Base-by-base conservation (phyloP, 192 early-diverging fungal species). In the Geranomyces variabilis region DNA sequence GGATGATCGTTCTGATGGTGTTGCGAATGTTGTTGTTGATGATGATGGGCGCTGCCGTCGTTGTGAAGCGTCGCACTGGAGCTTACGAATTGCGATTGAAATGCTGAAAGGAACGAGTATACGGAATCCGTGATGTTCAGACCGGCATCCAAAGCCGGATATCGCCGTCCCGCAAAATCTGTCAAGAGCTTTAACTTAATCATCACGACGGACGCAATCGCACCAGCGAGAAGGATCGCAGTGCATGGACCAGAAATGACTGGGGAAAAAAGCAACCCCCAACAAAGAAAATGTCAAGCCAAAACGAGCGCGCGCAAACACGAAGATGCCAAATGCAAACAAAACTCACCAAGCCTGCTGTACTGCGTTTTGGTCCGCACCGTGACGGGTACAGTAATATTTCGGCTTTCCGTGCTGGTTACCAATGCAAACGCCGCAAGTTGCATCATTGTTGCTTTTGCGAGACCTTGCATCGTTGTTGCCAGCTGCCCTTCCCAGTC, bases 121-220 rank as follows among this genome's bases (percentile, higher is more conserved):
- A 55, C 51, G 2, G 51, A 55, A 28, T 55, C 51, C 2, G 51
- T 55, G 21, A 55, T 55, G 51, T 55, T 55, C 6, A 55, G 19
- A 28, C 51, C 51, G 19, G 2, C 6, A 15, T 55, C 51, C 6
- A 55, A 8, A 6, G 51, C 26, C 7, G 51, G 51, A 7, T 28
- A 55, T 8, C 51, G 51, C 19, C 51, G 51, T 3, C 51, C 51
- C 2, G 7, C 19, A 14, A 8, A 55, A 28, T 55, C 51, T 15
- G 19, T 15, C 21, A 55, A 8, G 21, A 28, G 3, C 15, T 7
- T 55, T 7, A 55, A 28, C 8, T 3, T 55, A 28, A 55, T 14
- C 21, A 55, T 6, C 2, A 4, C 2, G 4, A 15, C 15, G 15
- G 6, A 9, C 26, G 51, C 51, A 28, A 55, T 55, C 6, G 14